These are phyloP conservation scores for Scheffersomyces spartinae DNA, from an alignment of 805 yeast genomes.

Conservation along the genomic window DNA sequence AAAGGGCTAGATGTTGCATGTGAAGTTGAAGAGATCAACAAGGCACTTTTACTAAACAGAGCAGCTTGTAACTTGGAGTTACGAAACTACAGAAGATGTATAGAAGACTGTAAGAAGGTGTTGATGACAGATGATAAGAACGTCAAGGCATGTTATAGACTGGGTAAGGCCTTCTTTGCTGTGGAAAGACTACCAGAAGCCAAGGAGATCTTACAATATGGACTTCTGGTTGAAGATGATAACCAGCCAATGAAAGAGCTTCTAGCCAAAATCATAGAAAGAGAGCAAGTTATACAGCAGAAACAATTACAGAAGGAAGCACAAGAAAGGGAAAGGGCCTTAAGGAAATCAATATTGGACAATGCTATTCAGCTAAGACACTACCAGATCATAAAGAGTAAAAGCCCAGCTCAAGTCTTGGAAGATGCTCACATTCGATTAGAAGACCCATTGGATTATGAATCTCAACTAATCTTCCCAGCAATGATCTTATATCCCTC, in stretches of 20 bases:
- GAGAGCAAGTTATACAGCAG: slow-evolving; percentile 19
- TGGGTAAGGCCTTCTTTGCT: slow-evolving; percentile 68
- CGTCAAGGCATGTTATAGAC: slow-evolving; percentile 75
- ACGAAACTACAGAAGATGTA: slow-evolving; percentile 73
- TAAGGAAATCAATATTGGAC: slow-evolving; percentile 31
- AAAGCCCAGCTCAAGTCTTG: slow-evolving; percentile 45
- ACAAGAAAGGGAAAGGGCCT: slow-evolving; percentile 28
- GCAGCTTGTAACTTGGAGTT: slow-evolving; percentile 89
- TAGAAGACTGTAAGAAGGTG: slow-evolving; percentile 74
- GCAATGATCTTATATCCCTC: slow-evolving; percentile 75
- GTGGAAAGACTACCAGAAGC: slow-evolving; percentile 68
- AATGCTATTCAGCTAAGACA: slow-evolving; percentile 56
- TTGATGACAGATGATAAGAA: slow-evolving; percentile 54
- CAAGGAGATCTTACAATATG: slow-evolving; percentile 51
- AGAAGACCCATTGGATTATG: slow-evolving; percentile 56
- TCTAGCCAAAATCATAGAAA: slow-evolving; percentile 26
- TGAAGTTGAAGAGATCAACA: slow-evolving; percentile 40
- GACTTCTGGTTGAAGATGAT: slow-evolving; percentile 45
- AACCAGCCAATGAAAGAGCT: slow-evolving; percentile 46
- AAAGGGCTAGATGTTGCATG: slow-evolving; percentile 69
- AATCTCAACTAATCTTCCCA: slow-evolving; percentile 75
- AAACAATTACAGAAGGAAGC: slow-evolving; percentile 21
- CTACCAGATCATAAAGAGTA: slow-evolving; percentile 35
- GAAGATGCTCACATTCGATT: slow-evolving; percentile 40
- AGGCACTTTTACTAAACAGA: slow-evolving; percentile 63